Evolutionary conservation across 2,329 filamentous ascomycete species (phyloP), one percentile per base, ranked within the genome.

Genomic region (Aspergillus sp.): DNA sequence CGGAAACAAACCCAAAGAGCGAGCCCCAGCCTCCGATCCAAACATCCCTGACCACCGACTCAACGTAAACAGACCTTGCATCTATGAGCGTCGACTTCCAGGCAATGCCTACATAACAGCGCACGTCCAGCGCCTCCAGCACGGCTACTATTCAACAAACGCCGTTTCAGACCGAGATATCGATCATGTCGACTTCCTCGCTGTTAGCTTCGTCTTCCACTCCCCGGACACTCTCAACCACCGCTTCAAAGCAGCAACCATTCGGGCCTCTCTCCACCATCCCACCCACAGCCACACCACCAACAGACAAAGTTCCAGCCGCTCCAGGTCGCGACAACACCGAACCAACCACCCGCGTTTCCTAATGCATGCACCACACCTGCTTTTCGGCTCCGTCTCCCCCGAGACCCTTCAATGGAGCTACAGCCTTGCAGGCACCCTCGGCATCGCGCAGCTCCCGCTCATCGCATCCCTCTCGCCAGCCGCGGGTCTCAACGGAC

Each of bases 181-280:
- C 8, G 67, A 78, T 37, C 69, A 79, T 51, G 75, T 82, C 9
- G 80, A 80, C 58, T 82, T 82, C 52, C 73, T 80, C 4, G 80
- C 77, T 0, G 68, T 82, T 34, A 77, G 75, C 47, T 82, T 82
- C 51, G 77, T 79, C n/a, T 79, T 82, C 24, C 80, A 82, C 61
- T 76, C 79, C 0, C 69, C 75, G 4, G 68, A 77, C 47, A 76
- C 74, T 2, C 57, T 66, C 6, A 65, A 69, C 1, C 78, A 81
- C 64, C 77, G 80, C 12, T 81, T 82, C 69, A 78, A 78, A 59
- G 76, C 76, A 30, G 79, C 79, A 3, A 74, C 73, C 11, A 79
- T 82, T 20, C 72, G 70, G 19, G 77, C 77, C 2, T 72, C 71
- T 2, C 51, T 73, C 7, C 55, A 59, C 9, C 57, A 61, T 19